phyloP scores from a whole-genome alignment of 352 stramenopile genomes.

The Phytopythium chamaehyphon region DNA sequence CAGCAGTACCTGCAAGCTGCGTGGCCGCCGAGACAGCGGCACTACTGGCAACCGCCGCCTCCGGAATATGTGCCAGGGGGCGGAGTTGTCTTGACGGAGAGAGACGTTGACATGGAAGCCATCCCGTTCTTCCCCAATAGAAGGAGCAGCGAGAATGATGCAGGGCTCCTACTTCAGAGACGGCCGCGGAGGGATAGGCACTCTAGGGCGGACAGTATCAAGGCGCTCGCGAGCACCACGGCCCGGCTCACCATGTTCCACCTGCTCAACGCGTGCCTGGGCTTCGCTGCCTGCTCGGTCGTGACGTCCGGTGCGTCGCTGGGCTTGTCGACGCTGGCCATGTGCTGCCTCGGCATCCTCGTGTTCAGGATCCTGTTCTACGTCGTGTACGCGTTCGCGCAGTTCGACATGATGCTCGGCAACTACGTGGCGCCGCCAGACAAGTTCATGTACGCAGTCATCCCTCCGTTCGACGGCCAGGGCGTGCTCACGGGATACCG shows the following conservation, averaged over 20 bases:
- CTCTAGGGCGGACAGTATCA: background rate
- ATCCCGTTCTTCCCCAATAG: background rate
- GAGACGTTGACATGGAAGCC: background rate
- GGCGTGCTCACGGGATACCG: conserved; percentile 23
- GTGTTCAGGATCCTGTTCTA: conserved; percentile 59
- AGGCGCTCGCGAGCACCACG: conserved; percentile 8
- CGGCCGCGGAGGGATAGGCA: background rate
- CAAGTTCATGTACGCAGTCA: conserved; percentile 32
- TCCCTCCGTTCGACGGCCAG: conserved; percentile 17
- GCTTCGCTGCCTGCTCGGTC: conserved; percentile 38
- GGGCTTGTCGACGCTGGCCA: conserved; percentile 40
- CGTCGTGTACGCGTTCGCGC: conserved; percentile 44
- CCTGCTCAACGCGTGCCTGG: conserved; percentile 50
- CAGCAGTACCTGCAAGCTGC: background rate
- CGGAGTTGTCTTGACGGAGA: background rate
- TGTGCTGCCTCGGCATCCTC: conserved; percentile 64
- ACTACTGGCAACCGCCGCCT: background rate
- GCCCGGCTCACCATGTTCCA: conserved; percentile 53
- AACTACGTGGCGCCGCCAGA: conserved; percentile 30
- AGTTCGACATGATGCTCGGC: conserved; percentile 49
- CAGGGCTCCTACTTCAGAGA: background rate
- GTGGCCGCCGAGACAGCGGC: background rate
- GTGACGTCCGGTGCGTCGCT: conserved; percentile 37
- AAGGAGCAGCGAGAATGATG: background rate
- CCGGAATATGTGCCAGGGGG: background rate